Percentiles rank a stretch among this genome's conserved stretches.
These are phyloP conservation scores for Beauveria scarabaeidicola DNA, from an alignment of 2,329 filamentous ascomycete genomes.

Conservation along the genomic window DNA sequence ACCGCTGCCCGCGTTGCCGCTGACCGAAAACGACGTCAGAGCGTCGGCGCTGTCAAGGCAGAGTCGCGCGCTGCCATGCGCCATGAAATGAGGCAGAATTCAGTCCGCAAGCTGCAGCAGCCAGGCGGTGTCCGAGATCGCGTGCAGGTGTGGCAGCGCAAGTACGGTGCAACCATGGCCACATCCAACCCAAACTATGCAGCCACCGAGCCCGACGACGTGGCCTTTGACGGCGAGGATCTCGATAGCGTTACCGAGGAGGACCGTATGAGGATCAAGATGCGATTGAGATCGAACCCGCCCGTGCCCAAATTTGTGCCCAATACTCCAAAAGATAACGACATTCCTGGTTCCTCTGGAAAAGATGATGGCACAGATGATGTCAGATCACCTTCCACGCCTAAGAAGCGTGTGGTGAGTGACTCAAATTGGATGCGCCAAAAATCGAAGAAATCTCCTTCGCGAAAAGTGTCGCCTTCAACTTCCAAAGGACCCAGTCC, in stretches of 20 bases:
- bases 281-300: slow-evolving; percentile 36
- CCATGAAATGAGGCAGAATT: slow-evolving; percentile 48
- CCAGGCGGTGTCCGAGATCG: slow-evolving; percentile 66
- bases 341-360: slow-evolving; percentile 10
- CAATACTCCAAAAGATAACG: slow-evolving; percentile 18
- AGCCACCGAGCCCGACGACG: slow-evolving; percentile 51
- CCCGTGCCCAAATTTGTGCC: slow-evolving; percentile 17
- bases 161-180: slow-evolving; percentile 58
- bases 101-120: slow-evolving; percentile 50
- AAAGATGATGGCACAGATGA: slow-evolving; percentile 20
- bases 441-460: slow-evolving; percentile 43
- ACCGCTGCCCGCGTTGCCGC: slow-evolving; percentile 47
- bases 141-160: slow-evolving; percentile 77
- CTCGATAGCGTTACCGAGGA: slow-evolving; percentile 51
- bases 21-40: slow-evolving; percentile 45
- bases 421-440: slow-evolving; percentile 79
- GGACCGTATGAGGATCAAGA: slow-evolving; percentile 49
- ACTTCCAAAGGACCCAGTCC: slow-evolving; percentile 5
- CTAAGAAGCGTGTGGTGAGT: slow-evolving; percentile 87
- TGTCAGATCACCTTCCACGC: slow-evolving; percentile 48
- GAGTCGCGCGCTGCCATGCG: slow-evolving; percentile 27
- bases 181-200: slow-evolving; percentile 42
- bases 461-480: slow-evolving; percentile 32
- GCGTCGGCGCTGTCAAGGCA: slow-evolving; percentile 50
- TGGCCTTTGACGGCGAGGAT: slow-evolving; percentile 52